These are phyloP conservation scores for Phytopythium kandeliae DNA, from an alignment of 352 stramenopile species.

Conservation along the genomic window DNA sequence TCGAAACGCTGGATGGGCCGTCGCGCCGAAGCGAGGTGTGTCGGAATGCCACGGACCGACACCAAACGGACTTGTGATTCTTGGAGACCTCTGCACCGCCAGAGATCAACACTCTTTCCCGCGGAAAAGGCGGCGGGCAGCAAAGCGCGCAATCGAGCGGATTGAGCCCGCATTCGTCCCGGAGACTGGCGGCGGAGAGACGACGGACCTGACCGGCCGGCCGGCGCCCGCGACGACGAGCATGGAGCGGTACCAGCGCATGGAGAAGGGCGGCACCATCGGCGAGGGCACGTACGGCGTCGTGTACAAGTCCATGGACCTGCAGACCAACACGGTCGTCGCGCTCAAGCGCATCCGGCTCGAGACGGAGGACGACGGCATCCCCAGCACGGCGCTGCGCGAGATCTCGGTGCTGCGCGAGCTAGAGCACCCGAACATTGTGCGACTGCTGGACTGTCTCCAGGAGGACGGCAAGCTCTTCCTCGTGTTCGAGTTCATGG, in stretches of 20 bases:
- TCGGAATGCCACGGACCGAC: too few relatives aligned
- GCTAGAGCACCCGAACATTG: slow-evolving; percentile 98
- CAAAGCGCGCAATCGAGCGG: not conserved
- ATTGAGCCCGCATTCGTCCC: too few relatives aligned
- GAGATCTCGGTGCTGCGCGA: slow-evolving; percentile 98
- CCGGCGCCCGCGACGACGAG: not conserved
- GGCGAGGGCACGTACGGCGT: slow-evolving; percentile 97
- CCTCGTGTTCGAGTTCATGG: slow-evolving; percentile 99
- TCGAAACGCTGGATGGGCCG: too few relatives aligned
- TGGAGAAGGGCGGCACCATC: slow-evolving; percentile 91
- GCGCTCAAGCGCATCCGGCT: slow-evolving; percentile 97
- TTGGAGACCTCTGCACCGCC: not conserved
- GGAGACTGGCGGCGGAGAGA: too few relatives aligned
- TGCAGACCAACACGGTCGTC: slow-evolving; percentile 88
- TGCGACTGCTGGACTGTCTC: slow-evolving; percentile 94
- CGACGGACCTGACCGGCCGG: too few relatives aligned
- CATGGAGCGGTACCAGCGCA: slow-evolving; percentile 92
- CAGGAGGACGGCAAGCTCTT: slow-evolving; percentile 96
- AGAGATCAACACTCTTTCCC: slow-evolving; percentile 11
- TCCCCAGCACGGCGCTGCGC: slow-evolving; percentile 96
- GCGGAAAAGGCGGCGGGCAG: not conserved
- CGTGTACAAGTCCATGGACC: slow-evolving; percentile 95
- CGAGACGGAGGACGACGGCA: slow-evolving; percentile 98
- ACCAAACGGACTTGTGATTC: too few relatives aligned
- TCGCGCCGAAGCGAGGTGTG: too few relatives aligned